phyloP scores from a whole-genome alignment of 306 rosid genomes.

The Trichosanthes cucumerina region DNA sequence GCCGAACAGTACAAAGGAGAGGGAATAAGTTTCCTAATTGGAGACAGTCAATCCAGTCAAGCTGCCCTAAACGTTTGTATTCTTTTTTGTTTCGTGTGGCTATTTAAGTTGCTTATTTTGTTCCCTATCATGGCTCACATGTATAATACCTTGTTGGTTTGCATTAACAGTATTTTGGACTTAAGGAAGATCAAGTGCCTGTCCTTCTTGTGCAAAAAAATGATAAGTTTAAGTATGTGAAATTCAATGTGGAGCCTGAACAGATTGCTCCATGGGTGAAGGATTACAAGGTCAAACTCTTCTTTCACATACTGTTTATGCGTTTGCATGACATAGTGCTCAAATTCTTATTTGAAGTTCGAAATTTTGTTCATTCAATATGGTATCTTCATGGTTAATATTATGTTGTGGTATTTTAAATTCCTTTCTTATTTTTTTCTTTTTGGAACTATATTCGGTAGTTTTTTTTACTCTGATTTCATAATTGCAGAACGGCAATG shows the following conservation, averaged over 20 bases:
- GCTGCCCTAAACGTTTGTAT: conserved; percentile 78
- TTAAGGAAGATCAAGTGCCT: conserved; percentile 74
- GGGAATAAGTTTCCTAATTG: conserved; percentile 66
- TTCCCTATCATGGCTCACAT: conserved; percentile 9
- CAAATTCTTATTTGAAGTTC: neutral
- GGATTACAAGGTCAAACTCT: conserved; percentile 61
- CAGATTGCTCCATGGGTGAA: conserved; percentile 68
- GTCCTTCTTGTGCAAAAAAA: conserved; percentile 54
- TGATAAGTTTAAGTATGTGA: conserved; percentile 60
- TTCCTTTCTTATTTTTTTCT: neutral
- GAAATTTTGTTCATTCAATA: neutral
- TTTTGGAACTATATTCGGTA: neutral
- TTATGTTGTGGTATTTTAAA: neutral
- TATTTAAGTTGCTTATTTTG: neutral
- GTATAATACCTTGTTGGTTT: conserved; percentile 13
- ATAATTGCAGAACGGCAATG: conserved; percentile 54
- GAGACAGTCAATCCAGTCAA: conserved; percentile 59
- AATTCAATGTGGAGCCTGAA: conserved; percentile 52
- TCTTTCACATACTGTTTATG: neutral
- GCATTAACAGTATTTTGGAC: conserved; percentile 67
- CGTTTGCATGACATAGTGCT: neutral
- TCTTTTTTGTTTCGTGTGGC: neutral
- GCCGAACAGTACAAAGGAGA: conserved; percentile 57
- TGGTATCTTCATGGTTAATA: neutral
- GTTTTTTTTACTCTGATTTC: conserved; percentile 8